Conservation (phyloP, 2,329 filamentous ascomycete species). For the Penicillium olsonii region DNA sequence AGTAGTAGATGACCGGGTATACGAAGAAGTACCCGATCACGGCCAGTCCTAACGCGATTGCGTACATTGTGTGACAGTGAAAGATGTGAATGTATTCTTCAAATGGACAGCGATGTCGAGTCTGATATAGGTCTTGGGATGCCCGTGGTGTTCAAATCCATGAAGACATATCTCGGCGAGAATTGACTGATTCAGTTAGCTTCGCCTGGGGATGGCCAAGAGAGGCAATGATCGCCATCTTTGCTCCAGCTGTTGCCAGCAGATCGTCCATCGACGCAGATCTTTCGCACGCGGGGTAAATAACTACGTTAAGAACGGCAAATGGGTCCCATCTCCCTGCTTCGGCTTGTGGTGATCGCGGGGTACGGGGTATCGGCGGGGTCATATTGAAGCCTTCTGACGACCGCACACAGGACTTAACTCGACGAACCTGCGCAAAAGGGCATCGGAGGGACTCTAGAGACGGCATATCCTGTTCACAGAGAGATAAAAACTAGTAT, state of each 20-base stretch:
- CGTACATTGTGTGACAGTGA: neutral
- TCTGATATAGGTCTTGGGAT: neutral
- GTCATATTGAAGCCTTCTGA: neutral
- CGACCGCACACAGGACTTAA: too few relatives aligned
- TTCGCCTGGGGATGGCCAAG: neutral
- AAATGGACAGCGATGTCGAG: neutral
- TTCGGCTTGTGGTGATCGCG: too few relatives aligned
- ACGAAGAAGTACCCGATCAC: conserved; percentile 12
- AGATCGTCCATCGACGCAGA: neutral
- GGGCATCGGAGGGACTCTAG: too few relatives aligned
- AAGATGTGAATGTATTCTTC: neutral
- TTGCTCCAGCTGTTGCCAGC: neutral
- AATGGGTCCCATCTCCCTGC: neutral
- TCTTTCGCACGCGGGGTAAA: neutral
- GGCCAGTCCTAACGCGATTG: neutral
- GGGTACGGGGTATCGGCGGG: neutral
- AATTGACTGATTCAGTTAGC: neutral
- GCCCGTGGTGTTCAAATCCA: neutral
- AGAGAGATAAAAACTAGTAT: too few relatives aligned
- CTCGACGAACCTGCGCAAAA: too few relatives aligned
- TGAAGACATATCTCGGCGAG: neutral
- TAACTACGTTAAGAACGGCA: neutral
- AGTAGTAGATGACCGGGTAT: conserved; percentile 15
- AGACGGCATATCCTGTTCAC: too few relatives aligned
- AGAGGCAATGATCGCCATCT: neutral